Conservation (phyloP, 1,139 yeast genomes). For the Debaryomyces subglobosus region DNA sequence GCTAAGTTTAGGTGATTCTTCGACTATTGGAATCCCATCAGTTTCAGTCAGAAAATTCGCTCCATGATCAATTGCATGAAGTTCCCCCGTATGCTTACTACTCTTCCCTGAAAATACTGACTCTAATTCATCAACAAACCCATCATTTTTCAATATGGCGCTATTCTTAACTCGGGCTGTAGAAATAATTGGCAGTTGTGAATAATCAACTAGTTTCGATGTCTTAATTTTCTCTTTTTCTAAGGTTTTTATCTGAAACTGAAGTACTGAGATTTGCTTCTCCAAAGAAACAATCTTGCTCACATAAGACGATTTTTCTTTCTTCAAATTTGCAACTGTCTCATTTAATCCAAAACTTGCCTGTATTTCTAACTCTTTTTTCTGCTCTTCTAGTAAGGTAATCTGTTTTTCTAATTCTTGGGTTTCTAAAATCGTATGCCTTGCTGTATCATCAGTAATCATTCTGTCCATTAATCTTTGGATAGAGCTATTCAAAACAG, state of each 20-base stretch:
- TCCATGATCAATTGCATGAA: not conserved
- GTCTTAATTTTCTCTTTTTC: constrained; percentile 19
- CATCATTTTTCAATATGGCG: constrained; percentile 3
- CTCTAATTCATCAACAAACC: constrained; percentile 23
- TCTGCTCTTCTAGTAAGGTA: constrained; percentile 27
- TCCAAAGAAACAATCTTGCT: constrained; percentile 32
- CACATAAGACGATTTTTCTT: constrained; percentile 21
- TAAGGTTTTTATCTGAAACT: constrained; percentile 23
- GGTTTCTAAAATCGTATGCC: constrained; percentile 37
- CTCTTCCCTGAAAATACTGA: constrained; percentile 16
- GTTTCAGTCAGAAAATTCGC: not conserved
- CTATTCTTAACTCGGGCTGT: not conserved
- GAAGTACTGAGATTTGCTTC: constrained; percentile 29
- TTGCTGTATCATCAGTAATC: constrained; percentile 37
- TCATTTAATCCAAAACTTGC: constrained; percentile 25
- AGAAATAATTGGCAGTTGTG: not conserved
- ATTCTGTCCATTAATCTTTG: constrained; percentile 40
- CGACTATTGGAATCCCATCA: not conserved
- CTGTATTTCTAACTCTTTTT: constrained; percentile 25
- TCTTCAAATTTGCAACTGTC: constrained; percentile 21
- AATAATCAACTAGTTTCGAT: not conserved
- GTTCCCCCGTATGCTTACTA: not conserved
- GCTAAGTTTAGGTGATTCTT: not conserved
- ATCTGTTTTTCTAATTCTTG: constrained; percentile 27
- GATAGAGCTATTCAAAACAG: constrained; percentile 34